Base-by-base conservation (phyloP, 1,139 yeast species). In the Blastobotrys persicus region DNA sequence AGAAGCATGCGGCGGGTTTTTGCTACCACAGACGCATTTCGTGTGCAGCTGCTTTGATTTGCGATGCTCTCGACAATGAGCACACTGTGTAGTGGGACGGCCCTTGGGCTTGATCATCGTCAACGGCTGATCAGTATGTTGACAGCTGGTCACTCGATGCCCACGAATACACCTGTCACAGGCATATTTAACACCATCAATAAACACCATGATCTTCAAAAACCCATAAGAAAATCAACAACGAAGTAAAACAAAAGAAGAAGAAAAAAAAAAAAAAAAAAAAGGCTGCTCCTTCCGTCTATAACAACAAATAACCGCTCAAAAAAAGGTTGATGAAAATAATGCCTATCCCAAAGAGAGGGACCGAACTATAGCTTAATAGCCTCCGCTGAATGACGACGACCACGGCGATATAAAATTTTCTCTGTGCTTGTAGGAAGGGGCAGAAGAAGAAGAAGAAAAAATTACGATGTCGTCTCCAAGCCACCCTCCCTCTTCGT, bases 71-170 rank as follows among this genome's bases (percentile, higher is more conserved):
- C 92, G 81, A 65, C 98, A 91, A 64, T 87, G 95, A 40, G 78
- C 75, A 62, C 98, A 91, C 64, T 89, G 96, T 2, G 96, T 83
- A 0, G 96, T 82, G 1, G 98, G 98, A 49, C 98, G 75, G 3
- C 98, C 98, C 65, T 91, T 92, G 11, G 96, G 96, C 65, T 91
- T 91, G 66, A 92, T 91, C 88, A 85, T 85, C 64, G 88, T 84
- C 57, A 92, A 72, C 2, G 95, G 95, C 63, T 86, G 88, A 59
- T 92, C 96, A 1, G 92, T 83, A 66, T 92, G 98, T 47, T 85
- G 83, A 68, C 98, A 92, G 4, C 95, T 82, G 1, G 97, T 86
- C 37, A 91, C 98, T 50, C 98, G 75, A 64, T 92, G 98, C 46
- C 98, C 98, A 56, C 98, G 77, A 49, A 92, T 89, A 69, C 98